phyloP scores from a whole-genome alignment of 2,329 filamentous ascomycete species.

The Lecanicillium sp. region DNA sequence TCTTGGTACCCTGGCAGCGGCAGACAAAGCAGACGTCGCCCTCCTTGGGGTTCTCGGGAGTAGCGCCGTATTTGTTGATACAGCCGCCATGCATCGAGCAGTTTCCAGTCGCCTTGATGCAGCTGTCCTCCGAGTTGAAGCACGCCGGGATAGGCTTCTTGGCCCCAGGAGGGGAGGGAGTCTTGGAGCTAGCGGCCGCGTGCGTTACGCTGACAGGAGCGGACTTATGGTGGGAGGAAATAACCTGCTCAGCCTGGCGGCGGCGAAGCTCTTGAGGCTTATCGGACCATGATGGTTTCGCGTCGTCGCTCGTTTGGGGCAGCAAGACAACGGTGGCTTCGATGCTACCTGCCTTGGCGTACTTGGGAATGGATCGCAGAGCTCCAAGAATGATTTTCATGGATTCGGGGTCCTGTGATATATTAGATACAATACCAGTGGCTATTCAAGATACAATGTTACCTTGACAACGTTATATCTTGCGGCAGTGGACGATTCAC shows the following conservation, averaged over 20 bases:
- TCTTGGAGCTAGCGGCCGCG: constrained; percentile 23
- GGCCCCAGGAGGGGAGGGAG: constrained; percentile 30
- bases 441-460: not conserved
- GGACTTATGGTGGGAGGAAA: constrained; percentile 30
- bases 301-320: constrained; percentile 37
- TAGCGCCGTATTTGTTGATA: constrained; percentile 52
- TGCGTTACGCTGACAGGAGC: constrained; percentile 20
- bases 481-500: constrained; percentile 35
- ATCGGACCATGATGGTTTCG: constrained; percentile 35
- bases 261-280: constrained; percentile 39
- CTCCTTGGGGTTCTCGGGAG: constrained; percentile 20
- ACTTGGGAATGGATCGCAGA: constrained; percentile 38
- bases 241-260: constrained; percentile 43
- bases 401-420: constrained; percentile 30
- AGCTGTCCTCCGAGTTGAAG: constrained; percentile 64
- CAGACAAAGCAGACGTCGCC: constrained; percentile 66
- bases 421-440: constrained; percentile 6
- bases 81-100: constrained; percentile 83
- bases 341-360: constrained; percentile 44
- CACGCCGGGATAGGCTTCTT: constrained; percentile 58
- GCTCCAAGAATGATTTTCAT: constrained; percentile 32
- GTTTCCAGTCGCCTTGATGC: constrained; percentile 62
- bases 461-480: constrained; percentile 42
- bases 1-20: constrained; percentile 58
- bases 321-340: constrained; percentile 53